phyloP scores from a whole-genome alignment of 2,329 filamentous ascomycete species.

The Verticillium isaacii region DNA sequence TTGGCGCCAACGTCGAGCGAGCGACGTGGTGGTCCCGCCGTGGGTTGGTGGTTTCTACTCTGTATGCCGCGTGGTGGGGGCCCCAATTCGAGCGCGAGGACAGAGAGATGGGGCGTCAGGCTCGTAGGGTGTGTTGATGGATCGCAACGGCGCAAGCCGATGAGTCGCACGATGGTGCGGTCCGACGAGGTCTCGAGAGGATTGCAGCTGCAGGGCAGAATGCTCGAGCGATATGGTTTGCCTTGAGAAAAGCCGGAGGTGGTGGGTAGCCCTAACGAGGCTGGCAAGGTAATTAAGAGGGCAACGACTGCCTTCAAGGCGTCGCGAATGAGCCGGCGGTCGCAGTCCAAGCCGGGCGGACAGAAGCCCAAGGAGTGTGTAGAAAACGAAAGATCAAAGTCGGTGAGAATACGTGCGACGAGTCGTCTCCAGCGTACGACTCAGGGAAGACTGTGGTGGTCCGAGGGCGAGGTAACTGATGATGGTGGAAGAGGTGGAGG shows the following conservation, averaged over 20 bases:
- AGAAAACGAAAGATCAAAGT: not conserved
- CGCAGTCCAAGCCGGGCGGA: not conserved
- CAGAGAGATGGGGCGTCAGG: not conserved
- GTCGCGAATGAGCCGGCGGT: not conserved
- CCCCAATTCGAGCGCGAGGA: not conserved
- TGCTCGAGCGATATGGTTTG: not conserved
- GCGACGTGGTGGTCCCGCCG: not conserved
- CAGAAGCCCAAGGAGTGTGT: not conserved
- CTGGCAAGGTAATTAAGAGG: not conserved
- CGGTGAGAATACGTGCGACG: not conserved
- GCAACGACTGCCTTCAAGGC: not conserved
- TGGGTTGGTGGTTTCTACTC: not conserved
- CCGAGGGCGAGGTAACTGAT: not conserved
- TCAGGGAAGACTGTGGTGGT: not conserved
- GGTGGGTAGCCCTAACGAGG: not conserved
- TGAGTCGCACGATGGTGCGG: not conserved
- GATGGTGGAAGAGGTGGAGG: not conserved
- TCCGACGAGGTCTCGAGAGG: not conserved
- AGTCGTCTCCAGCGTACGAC: not conserved
- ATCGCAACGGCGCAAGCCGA: not conserved
- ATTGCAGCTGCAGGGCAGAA: not conserved
- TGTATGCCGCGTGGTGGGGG: not conserved
- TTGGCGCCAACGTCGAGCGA: not conserved
- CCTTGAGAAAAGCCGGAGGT: not conserved
- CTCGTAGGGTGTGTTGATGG: not conserved